Base-by-base conservation (phyloP, 1,284 basidiomycete species). In the Ganoderma sinense region DNA sequence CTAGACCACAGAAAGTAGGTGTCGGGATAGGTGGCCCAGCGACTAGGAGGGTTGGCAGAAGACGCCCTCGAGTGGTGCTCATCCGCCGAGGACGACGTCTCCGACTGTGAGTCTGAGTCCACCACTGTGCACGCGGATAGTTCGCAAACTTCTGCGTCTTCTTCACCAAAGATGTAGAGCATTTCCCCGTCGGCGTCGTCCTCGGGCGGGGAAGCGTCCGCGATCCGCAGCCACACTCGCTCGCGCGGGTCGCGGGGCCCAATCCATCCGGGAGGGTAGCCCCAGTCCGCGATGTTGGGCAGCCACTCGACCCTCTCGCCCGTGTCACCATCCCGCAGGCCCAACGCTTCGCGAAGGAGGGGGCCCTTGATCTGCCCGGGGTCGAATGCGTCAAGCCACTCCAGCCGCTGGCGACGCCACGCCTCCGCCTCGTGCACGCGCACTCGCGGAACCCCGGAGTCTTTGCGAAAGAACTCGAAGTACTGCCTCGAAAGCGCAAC, bases 241-340 rank as follows among this genome's bases (percentile, higher is more conserved):
- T 87, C 81, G 67, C 82, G 83, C 6, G 91, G 92, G 77, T 93
- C 87, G 45, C 68, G 71, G 10, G 71, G 67, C 41, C 83, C 78
- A n/a, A 84, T 78, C 91, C 92, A 94, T 0, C 93, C 93, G 26
- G 82, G 85, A 36, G 93, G 93, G 78, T 94, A 94, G 0, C 93
- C 93, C 91, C 91, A 93, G 31, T 82, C 75, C 16, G 89, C 83
- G 78, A 94, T 94, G 66, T 88, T 88, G 65, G 76, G 81, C 40
- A 93, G 82, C 90, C 91, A 93, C 36, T 86, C 85, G 31, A 78
- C 78, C 14, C 77, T 65, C 45, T 80, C 72, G 16, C 82, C 84
- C 0, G 65, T 55, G 67, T 87, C 86, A 16, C 83, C 84, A 5
- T 84, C 83, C 39, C 76, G 70, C 48, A 86, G 70, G 8, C 85